Conservation (phyloP, 768 basidiomycete genomes). For the Megacollybia marginata region DNA sequence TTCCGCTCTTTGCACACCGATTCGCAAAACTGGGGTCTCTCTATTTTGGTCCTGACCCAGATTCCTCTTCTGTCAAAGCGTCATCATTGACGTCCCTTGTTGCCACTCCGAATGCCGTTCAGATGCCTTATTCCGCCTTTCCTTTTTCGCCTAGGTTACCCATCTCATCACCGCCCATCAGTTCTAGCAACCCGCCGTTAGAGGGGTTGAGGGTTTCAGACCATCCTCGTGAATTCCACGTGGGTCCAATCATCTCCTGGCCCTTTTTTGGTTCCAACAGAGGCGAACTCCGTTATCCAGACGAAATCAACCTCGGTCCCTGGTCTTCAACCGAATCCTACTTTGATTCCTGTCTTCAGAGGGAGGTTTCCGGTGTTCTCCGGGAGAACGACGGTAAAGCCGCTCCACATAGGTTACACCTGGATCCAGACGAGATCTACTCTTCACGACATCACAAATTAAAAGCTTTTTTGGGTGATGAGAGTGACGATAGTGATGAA, state of each 20-base stretch:
- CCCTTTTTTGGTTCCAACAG: conserved; percentile 84
- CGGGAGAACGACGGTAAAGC: conserved; percentile 73
- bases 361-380: conserved; percentile 70
- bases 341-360: conserved; percentile 53
- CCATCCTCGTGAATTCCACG: conserved; percentile 9
- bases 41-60: conserved; percentile 45
- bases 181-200: conserved; percentile 7
- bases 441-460: conserved; percentile 66
- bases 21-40: conserved; percentile 74
- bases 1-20: conserved; percentile 72
- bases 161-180: conserved; percentile 20
- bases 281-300: conserved; percentile 60
- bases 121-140: conserved; percentile 31
- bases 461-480: conserved; percentile 60
- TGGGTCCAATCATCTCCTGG: conserved; percentile 81
- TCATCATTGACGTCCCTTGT: conserved; percentile 29
- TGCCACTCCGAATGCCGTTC: conserved; percentile 36
- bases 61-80: conserved; percentile 5
- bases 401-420: conserved; percentile 69
- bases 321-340: conserved; percentile 59
- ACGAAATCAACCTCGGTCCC: conserved; percentile 74
- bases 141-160: conserved; percentile 37
- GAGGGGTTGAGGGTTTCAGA: conserved; percentile 6
- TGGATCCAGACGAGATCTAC: conserved; percentile 72
- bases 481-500: conserved; percentile 72